Conservation (phyloP, 2,329 filamentous ascomycete species). For the Zarea fungicola region DNA sequence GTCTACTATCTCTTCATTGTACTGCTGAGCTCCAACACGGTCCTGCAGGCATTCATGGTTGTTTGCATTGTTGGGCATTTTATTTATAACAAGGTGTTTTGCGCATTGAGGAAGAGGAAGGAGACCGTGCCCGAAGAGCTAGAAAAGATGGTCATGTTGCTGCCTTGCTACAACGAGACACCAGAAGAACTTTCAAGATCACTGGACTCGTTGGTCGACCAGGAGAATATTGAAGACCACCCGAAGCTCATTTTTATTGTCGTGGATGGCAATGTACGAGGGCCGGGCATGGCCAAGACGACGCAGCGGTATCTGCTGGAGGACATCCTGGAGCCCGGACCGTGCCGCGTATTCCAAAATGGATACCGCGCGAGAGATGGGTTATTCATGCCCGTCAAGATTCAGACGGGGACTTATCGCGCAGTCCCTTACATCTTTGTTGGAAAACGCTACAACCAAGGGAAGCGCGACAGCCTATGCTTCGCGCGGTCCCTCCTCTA, state of each 20-base stretch:
- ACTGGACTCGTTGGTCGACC: slow-evolving; percentile 40
- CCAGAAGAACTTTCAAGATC: slow-evolving; percentile 38
- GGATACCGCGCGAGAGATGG: slow-evolving; percentile 43
- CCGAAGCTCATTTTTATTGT: slow-evolving; percentile 41
- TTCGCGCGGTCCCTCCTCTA: slow-evolving; percentile 44
- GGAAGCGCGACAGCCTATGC: slow-evolving; percentile 45
- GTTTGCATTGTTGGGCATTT: slow-evolving; percentile 30
- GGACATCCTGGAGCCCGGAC: slow-evolving; percentile 37
- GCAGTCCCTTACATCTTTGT: slow-evolving; percentile 43
- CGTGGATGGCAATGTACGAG: slow-evolving; percentile 43
- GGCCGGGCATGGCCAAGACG: slow-evolving; percentile 42
- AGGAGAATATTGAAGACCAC: slow-evolving; percentile 37
- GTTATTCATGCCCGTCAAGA: slow-evolving; percentile 40
- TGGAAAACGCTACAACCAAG: slow-evolving; percentile 44
- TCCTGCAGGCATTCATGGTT: slow-evolving; percentile 38
- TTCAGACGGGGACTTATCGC: slow-evolving; percentile 39
- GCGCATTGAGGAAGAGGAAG: slow-evolving; percentile 26
- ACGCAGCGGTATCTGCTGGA: slow-evolving; percentile 43
- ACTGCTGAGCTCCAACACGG: slow-evolving; percentile 41
- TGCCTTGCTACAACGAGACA: slow-evolving; percentile 47
- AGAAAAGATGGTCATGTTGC: slow-evolving; percentile 39
- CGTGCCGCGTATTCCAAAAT: slow-evolving; percentile 31
- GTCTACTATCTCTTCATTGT: slow-evolving; percentile 40
- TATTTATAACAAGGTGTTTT: slow-evolving; percentile 26
- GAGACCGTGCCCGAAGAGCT: slow-evolving; percentile 31